These are phyloP conservation scores for Fusarium continuum DNA, from an alignment of 2,329 filamentous ascomycete species.

Conservation along the genomic window DNA sequence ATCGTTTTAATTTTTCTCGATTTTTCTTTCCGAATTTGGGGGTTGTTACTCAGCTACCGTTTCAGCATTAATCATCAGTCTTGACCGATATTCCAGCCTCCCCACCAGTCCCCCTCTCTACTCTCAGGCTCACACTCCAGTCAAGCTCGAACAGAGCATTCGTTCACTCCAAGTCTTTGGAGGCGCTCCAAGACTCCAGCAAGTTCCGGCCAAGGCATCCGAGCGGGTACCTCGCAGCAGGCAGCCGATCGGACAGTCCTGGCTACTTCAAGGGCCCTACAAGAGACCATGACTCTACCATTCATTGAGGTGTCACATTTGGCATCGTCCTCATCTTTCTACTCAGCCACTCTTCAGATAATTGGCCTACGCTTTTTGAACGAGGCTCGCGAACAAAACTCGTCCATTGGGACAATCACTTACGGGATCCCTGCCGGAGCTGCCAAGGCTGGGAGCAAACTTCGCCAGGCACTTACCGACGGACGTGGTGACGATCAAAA, in stretches of 20 bases:
- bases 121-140: constrained; percentile 27
- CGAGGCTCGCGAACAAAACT: constrained; percentile 38
- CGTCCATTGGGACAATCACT: constrained; percentile 50
- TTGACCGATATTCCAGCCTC: constrained; percentile 38
- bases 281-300: constrained; percentile 54
- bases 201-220: constrained; percentile 32
- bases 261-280: constrained; percentile 28
- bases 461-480: constrained; percentile 23
- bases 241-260: constrained; percentile 34
- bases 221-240: constrained; percentile 36
- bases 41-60: constrained; percentile 17
- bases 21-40: constrained; percentile 3
- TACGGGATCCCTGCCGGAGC: constrained; percentile 50
- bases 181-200: constrained; percentile 22
- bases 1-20: constrained; percentile 6
- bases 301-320: constrained; percentile 77
- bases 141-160: constrained; percentile 28
- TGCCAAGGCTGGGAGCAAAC: constrained; percentile 31
- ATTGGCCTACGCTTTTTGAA: constrained; percentile 73
- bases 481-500: constrained; percentile 37
- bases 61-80: constrained; percentile 34
- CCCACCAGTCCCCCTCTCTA: constrained; percentile 25
- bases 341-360: constrained; percentile 79
- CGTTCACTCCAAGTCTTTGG: constrained; percentile 20
- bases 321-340: constrained; percentile 83